These are phyloP conservation scores for Rhododendron henanense DNA, from an alignment of 148 eudicot species.

Conservation along the genomic window DNA sequence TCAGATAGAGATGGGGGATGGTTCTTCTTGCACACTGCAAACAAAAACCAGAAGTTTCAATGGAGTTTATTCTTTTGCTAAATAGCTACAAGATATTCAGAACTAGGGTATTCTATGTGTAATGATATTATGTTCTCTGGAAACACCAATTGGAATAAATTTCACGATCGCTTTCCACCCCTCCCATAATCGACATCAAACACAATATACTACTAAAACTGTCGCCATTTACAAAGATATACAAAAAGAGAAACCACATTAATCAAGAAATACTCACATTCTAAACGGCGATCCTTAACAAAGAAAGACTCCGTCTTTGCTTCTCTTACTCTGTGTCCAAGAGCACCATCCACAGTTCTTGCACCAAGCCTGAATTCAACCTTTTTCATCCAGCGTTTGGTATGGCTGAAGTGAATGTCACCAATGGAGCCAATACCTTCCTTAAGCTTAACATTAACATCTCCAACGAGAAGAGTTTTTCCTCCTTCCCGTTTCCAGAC, in stretches of 20 bases:
- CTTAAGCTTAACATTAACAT: background rate
- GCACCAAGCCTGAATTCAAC: constrained; percentile 17
- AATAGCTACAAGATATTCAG: too few species aligned
- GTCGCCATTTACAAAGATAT: background rate
- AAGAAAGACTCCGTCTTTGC: constrained; percentile 9
- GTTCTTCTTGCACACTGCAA: constrained; percentile 48
- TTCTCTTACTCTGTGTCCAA: background rate
- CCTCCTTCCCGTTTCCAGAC: background rate
- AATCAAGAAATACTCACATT: constrained; percentile 8
- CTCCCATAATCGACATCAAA: background rate
- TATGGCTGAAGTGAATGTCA: constrained; percentile 5
- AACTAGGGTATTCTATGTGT: background rate
- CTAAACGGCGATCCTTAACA: background rate
- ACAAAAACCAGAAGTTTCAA: constrained; percentile 1
- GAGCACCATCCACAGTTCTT: background rate
- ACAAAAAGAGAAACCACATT: background rate
- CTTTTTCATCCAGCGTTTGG: constrained; percentile 2
- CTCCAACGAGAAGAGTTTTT: constrained; percentile 10
- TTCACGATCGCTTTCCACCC: background rate
- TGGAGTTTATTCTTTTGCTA: background rate
- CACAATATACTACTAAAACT: background rate
- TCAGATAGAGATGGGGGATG: constrained; percentile 46
- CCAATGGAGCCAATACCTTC: constrained; percentile 10
- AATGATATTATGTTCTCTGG: background rate
- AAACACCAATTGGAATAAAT: background rate